Conservation (phyloP, 2,329 filamentous ascomycete genomes). For the Aciculosporium take region DNA sequence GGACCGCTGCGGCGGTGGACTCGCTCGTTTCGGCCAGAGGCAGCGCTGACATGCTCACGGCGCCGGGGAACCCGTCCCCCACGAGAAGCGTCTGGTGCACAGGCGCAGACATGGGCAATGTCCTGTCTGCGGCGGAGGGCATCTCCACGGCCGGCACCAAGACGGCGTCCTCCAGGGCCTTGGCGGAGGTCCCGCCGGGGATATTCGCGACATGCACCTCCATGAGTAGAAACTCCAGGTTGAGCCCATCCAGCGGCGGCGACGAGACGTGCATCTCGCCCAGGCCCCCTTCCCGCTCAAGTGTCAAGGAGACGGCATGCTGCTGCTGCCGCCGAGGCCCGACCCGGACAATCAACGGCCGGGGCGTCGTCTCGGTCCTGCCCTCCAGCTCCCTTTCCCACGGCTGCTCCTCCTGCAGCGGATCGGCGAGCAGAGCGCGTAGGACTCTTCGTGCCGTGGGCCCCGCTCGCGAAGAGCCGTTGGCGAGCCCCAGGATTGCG, state of each 20-base stretch:
- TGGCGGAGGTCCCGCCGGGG: conserved; percentile 20
- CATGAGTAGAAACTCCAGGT: conserved; percentile 49
- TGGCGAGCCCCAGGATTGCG: conserved; percentile 37
- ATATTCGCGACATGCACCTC: conserved; percentile 28
- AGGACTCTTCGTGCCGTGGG: conserved; percentile 49
- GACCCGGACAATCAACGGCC: conserved; percentile 51
- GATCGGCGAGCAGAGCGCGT: conserved; percentile 56
- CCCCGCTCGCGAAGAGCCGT: conserved; percentile 23
- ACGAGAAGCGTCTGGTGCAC: conserved; percentile 73
- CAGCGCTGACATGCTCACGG: conserved; percentile 36
- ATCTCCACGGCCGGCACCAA: conserved; percentile 67
- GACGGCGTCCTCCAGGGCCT: conserved; percentile 46
- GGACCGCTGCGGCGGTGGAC: conserved; percentile 40
- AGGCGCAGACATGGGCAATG: conserved; percentile 58
- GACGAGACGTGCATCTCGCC: conserved; percentile 49
- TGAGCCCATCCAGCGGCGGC: conserved; percentile 43
- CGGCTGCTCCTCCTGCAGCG: conserved; percentile 42
- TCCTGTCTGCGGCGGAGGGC: conserved; percentile 47
- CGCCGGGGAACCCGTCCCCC: conserved; percentile 56
- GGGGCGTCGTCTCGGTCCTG: conserved; percentile 33
- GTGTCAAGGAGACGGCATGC: conserved; percentile 14
- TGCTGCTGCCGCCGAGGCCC: conserved; percentile 15
- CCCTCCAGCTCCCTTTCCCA: conserved; percentile 53
- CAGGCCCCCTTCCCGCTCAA: conserved; percentile 26
- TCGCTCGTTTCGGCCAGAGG: conserved; percentile 23